Evolutionary conservation across 2,329 filamentous ascomycete species (phyloP), one percentile per base, ranked within the genome.

Genomic region (Fusarium illudens): DNA sequence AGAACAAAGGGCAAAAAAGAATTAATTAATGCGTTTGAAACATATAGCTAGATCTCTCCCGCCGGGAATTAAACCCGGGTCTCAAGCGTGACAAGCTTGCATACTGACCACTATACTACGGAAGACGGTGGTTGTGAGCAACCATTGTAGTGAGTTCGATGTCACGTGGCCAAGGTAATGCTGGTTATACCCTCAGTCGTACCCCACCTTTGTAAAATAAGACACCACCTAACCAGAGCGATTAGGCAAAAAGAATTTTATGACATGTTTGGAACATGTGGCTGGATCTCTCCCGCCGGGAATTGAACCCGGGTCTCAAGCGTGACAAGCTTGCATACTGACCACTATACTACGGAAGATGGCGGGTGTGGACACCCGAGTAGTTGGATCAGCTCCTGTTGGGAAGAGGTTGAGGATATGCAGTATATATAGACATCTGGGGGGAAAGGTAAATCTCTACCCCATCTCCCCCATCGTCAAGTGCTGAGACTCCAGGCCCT

Each of bases 31-130:
- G 44, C 65, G 64, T 61, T 22, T 69, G 4, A 4, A 10, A 67
- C 68, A 71, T 50, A 60, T 65, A 65, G 68, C 68, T 42, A 67
- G 68, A 68, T 67, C 68, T 71, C 68, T 71, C 67, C 68, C 68
- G 67, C 67, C 64, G 68, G 67, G 67, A 71, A 70, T 70, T 70
- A 64, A 70, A 70, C 67, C 67, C 66, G 67, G 67, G 67, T 70
- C 65, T 70, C 67, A 64, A 69, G 66, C 66, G 65, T 68, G 66
- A 67, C 66, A 69, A 68, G 66, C 65, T 65, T 54, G 59, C 63
- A 65, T 65, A 70, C 64, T 67, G 64, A 67, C 67, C 66, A 68
- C 66, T 69, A 69, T 69, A 69, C 66, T 69, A 69, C 66, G 64
- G 66, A 69, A 67, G 64, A 66, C 54, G 34, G 6, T 30, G 53